Evolutionary conservation across 2,329 filamentous ascomycete genomes (phyloP), one percentile per base, ranked within the genome.

Genomic region (Plenodomus biglobosus): DNA sequence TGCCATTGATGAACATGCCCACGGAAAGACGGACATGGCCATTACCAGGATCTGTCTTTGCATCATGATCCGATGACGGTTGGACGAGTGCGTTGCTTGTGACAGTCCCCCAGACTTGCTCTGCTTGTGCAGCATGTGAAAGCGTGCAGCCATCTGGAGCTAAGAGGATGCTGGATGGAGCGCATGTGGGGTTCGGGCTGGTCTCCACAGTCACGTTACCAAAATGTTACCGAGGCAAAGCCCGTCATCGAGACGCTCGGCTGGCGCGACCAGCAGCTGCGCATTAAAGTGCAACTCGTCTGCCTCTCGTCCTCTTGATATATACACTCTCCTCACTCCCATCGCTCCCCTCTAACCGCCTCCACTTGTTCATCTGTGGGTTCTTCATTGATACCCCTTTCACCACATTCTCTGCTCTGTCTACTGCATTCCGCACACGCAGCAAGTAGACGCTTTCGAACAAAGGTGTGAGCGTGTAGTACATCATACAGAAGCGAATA

Each of bases 381-480:
- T 35, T 57, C 54, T 59, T 59, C 44, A 40, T 40, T 57, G 54
- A 59, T 55, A 52, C 54, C 56, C 51, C 38, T n/a, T 44, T 38
- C 19, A 46, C 18, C 13, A 37, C 35, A 16, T 13, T 17, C 8
- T 37, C 16, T 15, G 13, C 10, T 20, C 35, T 37, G 35, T 37
- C 16, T 13, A 27, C 36, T 38, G 38, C 46, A 46, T 43, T 53
- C 30, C 42, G 46, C 40, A 30, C 27, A 20, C 45, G 42, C 46
- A 43, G 44, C 39, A 38, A 41, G 35, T 39, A 41, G 40, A 32
- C 15, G 42, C 13, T 41, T 46, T 46, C 42, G 10, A 51, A 49
- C 45, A 18, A 48, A 43, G 42, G 22, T 15, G 39, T 40, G 24
- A 47, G 37, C 36, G 34, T 27, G 47, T 48, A 41, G 15, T 18